Conservation (phyloP, 257 asterid genomes). For the Nicotiana benthamiana region DNA sequence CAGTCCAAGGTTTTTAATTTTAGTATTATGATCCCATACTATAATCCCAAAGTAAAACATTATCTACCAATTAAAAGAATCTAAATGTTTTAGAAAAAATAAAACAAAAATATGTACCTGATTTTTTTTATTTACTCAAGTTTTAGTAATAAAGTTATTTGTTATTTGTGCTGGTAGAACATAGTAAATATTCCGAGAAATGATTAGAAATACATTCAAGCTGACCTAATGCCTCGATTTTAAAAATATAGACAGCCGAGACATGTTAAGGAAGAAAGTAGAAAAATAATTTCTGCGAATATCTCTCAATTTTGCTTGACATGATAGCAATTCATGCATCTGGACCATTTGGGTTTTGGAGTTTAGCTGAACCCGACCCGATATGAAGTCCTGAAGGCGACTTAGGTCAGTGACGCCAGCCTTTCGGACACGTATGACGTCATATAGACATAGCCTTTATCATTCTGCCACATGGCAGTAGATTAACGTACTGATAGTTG, state of each 20-base stretch:
- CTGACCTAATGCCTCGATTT: too few relatives aligned
- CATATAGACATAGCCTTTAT: not conserved
- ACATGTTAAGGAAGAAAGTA: not conserved
- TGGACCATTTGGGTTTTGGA: not conserved
- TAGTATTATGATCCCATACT: too few relatives aligned
- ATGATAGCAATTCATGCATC: not conserved
- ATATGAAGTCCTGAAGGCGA: not conserved
- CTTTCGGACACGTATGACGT: not conserved
- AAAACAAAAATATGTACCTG: too few relatives aligned
- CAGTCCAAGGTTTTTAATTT: too few relatives aligned
- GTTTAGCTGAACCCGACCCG: not conserved
- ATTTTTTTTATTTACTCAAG: too few relatives aligned
- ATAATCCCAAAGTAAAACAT: too few relatives aligned
- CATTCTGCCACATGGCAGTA: not conserved
- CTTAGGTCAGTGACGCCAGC: not conserved
- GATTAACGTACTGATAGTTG: not conserved
- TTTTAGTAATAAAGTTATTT: too few relatives aligned
- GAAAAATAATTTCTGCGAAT: not conserved
- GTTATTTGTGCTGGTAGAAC: too few relatives aligned
- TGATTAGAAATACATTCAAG: too few relatives aligned
- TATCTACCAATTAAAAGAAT: too few relatives aligned
- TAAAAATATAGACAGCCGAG: not conserved
- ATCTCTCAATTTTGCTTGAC: not conserved
- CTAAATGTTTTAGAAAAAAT: too few relatives aligned
- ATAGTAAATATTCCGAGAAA: too few relatives aligned